Conservation (phyloP, 2,329 filamentous ascomycete genomes). For the Cordyceps cateniannulata region DNA sequence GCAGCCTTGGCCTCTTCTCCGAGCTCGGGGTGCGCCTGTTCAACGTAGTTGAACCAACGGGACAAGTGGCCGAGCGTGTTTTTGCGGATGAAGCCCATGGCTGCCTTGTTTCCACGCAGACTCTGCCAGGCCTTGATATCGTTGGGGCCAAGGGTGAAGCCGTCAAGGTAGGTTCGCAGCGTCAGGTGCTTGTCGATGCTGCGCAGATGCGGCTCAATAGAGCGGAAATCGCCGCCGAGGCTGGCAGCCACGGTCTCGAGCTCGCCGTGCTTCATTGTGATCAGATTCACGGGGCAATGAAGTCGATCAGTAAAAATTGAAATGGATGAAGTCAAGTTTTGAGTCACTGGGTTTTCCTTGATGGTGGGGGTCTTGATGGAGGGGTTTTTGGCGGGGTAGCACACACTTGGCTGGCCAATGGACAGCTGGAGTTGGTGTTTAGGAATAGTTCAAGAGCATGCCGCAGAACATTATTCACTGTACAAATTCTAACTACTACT, state of each 20-base stretch:
- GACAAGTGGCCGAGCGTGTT: constrained; percentile 68
- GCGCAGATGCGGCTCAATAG: constrained; percentile 65
- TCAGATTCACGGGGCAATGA: not conserved
- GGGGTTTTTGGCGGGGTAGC: constrained; percentile 12
- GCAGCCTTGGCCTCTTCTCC: constrained; percentile 62
- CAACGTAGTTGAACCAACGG: constrained; percentile 83
- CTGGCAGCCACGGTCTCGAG: constrained; percentile 44
- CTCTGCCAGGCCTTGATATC: constrained; percentile 81
- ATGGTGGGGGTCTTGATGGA: constrained; percentile 16
- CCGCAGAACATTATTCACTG: not conserved
- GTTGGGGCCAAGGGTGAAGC: constrained; percentile 68
- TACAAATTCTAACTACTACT: too few species aligned
- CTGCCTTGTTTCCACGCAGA: constrained; percentile 78
- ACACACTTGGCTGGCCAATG: not conserved
- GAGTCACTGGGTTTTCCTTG: constrained; percentile 22
- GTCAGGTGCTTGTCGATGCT: constrained; percentile 83
- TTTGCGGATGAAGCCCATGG: constrained; percentile 73
- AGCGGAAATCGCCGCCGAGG: constrained; percentile 68
- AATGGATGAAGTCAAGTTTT: constrained; percentile 7
- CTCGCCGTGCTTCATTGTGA: constrained; percentile 51
- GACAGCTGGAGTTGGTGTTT: not conserved
- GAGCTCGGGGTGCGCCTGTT: constrained; percentile 73
- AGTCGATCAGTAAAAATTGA: not conserved
- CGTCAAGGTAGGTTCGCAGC: constrained; percentile 78
- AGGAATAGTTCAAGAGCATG: too few species aligned